Conservation (phyloP, 1,284 basidiomycete species). For the Porphyrellus sp. region DNA sequence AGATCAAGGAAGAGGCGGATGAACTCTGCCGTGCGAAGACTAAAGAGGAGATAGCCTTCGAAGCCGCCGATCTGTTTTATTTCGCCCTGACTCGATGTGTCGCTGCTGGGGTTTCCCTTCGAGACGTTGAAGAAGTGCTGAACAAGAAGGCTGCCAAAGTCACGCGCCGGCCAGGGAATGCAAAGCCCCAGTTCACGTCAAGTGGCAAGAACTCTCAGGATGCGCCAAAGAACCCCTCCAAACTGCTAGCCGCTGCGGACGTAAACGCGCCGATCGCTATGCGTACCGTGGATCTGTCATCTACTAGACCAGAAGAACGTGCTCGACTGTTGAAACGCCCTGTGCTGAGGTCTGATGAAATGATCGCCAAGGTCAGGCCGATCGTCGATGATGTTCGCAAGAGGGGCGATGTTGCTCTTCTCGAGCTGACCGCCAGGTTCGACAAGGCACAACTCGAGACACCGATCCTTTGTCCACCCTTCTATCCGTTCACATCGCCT, state of each 20-base stretch:
- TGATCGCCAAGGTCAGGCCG: conserved; percentile 93
- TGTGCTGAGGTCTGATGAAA: conserved; percentile 89
- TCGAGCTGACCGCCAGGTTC: conserved; percentile 91
- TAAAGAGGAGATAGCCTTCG: conserved; percentile 88
- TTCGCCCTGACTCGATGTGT: conserved; percentile 91
- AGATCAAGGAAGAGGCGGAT: conserved; percentile 98
- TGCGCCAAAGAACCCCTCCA: conserved; percentile 29
- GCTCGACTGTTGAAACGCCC: conserved; percentile 81
- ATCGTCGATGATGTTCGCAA: conserved; percentile 87
- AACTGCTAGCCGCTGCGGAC: conserved; percentile 28
- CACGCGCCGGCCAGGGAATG: conserved; percentile 87
- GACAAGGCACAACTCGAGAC: conserved; percentile 73
- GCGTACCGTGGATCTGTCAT: conserved; percentile 65
- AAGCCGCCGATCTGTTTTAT: conserved; percentile 95
- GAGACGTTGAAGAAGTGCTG: conserved; percentile 84
- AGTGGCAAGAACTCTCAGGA: conserved; percentile 34
- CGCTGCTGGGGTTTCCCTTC: conserved; percentile 77
- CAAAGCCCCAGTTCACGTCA: conserved; percentile 81
- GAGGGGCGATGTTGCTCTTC: conserved; percentile 84
- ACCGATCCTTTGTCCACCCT: conserved; percentile 67
- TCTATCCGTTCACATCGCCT: conserved; percentile 58
- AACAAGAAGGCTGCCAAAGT: conserved; percentile 88
- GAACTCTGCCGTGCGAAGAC: conserved; percentile 87
- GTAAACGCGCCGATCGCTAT: conserved; percentile 62
- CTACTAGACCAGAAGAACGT: conserved; percentile 55